These are phyloP conservation scores for Geranomyces michiganensis DNA, from an alignment of 192 early-diverging fungal genomes.

Conservation along the genomic window DNA sequence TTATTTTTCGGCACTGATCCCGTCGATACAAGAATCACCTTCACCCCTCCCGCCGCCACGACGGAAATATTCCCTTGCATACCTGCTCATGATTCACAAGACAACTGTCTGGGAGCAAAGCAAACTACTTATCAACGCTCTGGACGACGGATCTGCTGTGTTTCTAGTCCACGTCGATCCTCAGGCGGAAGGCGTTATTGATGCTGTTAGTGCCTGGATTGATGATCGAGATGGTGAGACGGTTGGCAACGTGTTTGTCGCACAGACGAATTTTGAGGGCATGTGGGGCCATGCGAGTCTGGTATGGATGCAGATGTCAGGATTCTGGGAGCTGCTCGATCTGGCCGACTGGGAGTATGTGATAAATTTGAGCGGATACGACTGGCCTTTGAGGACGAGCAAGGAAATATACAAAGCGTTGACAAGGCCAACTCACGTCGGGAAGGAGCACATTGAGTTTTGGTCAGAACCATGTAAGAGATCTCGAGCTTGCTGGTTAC, in stretches of 20 bases:
- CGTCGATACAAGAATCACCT: slow-evolving; percentile 2
- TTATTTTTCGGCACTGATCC: slow-evolving; percentile 20
- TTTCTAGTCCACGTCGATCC: slow-evolving; percentile 52
- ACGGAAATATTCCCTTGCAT: slow-evolving; percentile 45
- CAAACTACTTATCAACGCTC: slow-evolving; percentile 35
- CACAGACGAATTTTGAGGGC: slow-evolving; percentile 32
- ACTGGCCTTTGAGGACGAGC: slow-evolving; percentile 48
- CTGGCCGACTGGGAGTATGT: slow-evolving; percentile 59
- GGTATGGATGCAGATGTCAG: slow-evolving; percentile 48
- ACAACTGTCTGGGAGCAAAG: slow-evolving; percentile 11
- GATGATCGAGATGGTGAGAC: slow-evolving; percentile 15
- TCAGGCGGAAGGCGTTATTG: slow-evolving; percentile 12
- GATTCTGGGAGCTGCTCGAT: slow-evolving; percentile 54
- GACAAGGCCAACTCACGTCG: slow-evolving; percentile 5
- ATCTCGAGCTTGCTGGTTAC: neutral
- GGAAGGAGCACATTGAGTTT: slow-evolving; percentile 45
- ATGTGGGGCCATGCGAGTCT: slow-evolving; percentile 54
- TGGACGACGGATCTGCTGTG: slow-evolving; percentile 47
- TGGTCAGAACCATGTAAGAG: slow-evolving; percentile 44
- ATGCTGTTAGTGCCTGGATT: slow-evolving; percentile 29
- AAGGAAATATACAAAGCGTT: slow-evolving; percentile 40
- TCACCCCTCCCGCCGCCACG: slow-evolving; percentile 26
- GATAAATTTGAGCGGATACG: slow-evolving; percentile 48
- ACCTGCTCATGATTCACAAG: slow-evolving; percentile 54
- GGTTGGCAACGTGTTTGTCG: slow-evolving; percentile 42